Percentiles rank a stretch among this genome's conserved stretches.
Evolutionary conservation across 2,329 filamentous ascomycete genomes (phyloP).

Genomic region (Fusarium dlaminii): DNA sequence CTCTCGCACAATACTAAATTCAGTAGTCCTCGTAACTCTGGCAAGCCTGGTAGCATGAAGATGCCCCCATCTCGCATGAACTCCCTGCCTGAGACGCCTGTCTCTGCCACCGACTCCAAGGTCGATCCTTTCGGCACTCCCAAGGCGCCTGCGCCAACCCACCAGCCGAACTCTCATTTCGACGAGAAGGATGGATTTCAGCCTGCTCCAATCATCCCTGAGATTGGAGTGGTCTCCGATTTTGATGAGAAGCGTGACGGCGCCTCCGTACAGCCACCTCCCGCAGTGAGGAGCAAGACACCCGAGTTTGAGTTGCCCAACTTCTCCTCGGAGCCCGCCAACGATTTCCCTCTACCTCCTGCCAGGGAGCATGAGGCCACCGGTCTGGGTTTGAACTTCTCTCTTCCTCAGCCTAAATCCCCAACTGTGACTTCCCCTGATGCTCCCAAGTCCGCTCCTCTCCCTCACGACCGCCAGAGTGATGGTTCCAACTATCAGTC

Average conservation of each 20-base stretch:
- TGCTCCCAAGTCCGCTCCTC: slow-evolving; percentile 34
- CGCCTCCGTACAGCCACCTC: slow-evolving; percentile 43
- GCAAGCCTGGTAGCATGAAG: slow-evolving; percentile 42
- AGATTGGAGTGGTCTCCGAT: slow-evolving; percentile 50
- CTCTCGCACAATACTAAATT: slow-evolving; percentile 59
- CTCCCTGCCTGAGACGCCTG: slow-evolving; percentile 56
- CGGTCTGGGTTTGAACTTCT: slow-evolving; percentile 50
- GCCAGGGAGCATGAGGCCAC: slow-evolving; percentile 40
- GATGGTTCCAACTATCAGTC: slow-evolving; percentile 37
- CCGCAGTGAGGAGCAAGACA: slow-evolving; percentile 44
- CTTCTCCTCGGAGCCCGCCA: slow-evolving; percentile 27
- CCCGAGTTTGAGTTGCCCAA: slow-evolving; percentile 39
- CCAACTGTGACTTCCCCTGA: slow-evolving; percentile 32
- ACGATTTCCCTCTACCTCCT: slow-evolving; percentile 40
- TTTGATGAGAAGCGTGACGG: slow-evolving; percentile 45
- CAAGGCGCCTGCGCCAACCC: slow-evolving; percentile 43
- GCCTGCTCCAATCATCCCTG: slow-evolving; percentile 49
- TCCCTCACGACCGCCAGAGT: slow-evolving; percentile 26
- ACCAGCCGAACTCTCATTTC: slow-evolving; percentile 35
- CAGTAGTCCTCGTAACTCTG: slow-evolving; percentile 49
- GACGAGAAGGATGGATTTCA: slow-evolving; percentile 44
- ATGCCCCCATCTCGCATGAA: slow-evolving; percentile 49
- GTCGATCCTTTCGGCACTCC: slow-evolving; percentile 51
- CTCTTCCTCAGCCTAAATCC: slow-evolving; percentile 47
- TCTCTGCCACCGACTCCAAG: slow-evolving; percentile 46